Evolutionary conservation across 495 filamentous ascomycete genomes (phyloP).

Genomic region (Lasiosphaeriaceae sp.): DNA sequence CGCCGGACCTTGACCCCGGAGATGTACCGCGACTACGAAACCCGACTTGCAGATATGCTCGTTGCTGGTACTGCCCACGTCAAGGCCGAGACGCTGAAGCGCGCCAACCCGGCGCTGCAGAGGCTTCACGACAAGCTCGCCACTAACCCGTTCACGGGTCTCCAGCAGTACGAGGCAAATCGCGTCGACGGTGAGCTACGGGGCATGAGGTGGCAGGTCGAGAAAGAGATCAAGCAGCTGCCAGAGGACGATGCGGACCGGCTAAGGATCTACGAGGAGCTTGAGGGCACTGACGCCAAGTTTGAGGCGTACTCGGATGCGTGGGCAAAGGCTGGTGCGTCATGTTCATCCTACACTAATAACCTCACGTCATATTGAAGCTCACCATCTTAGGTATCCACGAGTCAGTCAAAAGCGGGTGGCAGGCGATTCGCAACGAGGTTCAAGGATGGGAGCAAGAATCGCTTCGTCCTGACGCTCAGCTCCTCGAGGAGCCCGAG

Average conservation of each 20-base stretch:
- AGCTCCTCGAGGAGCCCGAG: constrained; percentile 3
- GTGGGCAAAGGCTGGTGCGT: constrained; percentile 1
- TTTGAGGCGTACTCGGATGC: constrained; percentile 1
- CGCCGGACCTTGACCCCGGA: constrained; percentile 2
- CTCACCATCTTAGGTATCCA: neutral
- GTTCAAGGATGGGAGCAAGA: constrained; percentile 5
- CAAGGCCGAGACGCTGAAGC: constrained; percentile 4
- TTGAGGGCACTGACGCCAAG: neutral
- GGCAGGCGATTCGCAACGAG: neutral
- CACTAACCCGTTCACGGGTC: constrained; percentile 1
- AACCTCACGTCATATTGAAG: neutral
- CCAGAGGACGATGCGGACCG: constrained; percentile 5
- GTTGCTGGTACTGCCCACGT: neutral
- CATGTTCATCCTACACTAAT: neutral
- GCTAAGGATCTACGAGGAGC: constrained; percentile 1
- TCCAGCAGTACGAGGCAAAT: constrained; percentile 3
- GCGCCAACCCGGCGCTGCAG: constrained; percentile 1
- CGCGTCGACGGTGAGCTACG: neutral
- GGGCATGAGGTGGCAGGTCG: constrained; percentile 1
- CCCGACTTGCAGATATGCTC: neutral
- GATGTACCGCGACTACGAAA: neutral
- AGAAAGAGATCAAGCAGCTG: constrained; percentile 1
- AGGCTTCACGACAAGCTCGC: neutral
- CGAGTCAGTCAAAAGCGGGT: neutral
- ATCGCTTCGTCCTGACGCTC: neutral